These are phyloP conservation scores for Trichoderma pleuroti DNA, from an alignment of 2,329 filamentous ascomycete species.

Conservation along the genomic window DNA sequence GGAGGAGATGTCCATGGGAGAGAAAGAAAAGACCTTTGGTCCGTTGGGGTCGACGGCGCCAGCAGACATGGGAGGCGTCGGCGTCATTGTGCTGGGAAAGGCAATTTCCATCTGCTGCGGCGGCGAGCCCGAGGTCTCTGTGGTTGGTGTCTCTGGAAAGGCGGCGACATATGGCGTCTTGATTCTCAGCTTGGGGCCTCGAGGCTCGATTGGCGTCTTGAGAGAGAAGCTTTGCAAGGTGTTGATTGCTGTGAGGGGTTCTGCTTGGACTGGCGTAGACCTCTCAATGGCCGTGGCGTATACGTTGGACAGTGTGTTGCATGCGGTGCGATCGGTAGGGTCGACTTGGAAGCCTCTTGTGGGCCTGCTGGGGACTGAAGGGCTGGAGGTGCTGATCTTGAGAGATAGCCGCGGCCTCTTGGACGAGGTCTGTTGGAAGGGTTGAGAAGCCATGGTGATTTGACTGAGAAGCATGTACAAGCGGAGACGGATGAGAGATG, in stretches of 20 bases:
- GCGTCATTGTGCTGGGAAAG: slow-evolving; percentile 56
- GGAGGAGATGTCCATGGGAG: slow-evolving; percentile 28
- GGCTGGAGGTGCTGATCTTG: slow-evolving; percentile 48
- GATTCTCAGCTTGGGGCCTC: slow-evolving; percentile 31
- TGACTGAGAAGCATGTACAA: neutral
- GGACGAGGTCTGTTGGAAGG: slow-evolving; percentile 22
- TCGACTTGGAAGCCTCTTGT: slow-evolving; percentile 39
- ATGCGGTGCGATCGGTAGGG: slow-evolving; percentile 58
- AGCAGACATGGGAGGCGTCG: slow-evolving; percentile 57
- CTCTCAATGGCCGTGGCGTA: slow-evolving; percentile 62
- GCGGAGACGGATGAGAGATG: neutral
- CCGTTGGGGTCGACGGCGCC: slow-evolving; percentile 44
- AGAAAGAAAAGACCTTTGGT: slow-evolving; percentile 46
- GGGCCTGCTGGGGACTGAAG: slow-evolving; percentile 28
- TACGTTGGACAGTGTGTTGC: slow-evolving; percentile 64
- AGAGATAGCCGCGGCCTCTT: slow-evolving; percentile 57
- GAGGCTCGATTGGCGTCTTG: slow-evolving; percentile 31
- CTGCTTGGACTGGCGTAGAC: slow-evolving; percentile 46
- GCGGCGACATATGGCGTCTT: slow-evolving; percentile 45
- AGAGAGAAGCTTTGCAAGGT: slow-evolving; percentile 35
- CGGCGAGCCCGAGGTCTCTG: slow-evolving; percentile 50
- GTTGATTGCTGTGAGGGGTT: slow-evolving; percentile 50
- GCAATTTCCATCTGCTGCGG: slow-evolving; percentile 42
- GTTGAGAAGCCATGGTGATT: slow-evolving; percentile 35
- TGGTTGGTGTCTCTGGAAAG: slow-evolving; percentile 53